phyloP scores from a whole-genome alignment of 306 rosid genomes.

The Vigna hirtella region DNA sequence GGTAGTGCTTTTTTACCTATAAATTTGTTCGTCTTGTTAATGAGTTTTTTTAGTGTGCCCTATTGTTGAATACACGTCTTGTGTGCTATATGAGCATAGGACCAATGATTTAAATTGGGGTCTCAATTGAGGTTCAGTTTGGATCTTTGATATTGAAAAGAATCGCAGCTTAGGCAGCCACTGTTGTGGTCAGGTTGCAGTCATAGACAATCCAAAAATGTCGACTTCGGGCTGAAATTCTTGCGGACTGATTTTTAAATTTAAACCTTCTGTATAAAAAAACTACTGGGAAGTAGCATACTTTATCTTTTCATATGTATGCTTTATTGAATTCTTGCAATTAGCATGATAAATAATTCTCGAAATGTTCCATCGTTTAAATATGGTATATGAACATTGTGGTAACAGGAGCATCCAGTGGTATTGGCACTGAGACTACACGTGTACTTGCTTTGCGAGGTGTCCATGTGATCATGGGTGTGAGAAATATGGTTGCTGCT shows the following conservation, averaged over 20 bases:
- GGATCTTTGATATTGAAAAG: neutral
- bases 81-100: slow-evolving; percentile 3
- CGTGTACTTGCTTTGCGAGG: slow-evolving; percentile 93
- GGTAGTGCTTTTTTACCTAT: neutral
- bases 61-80: slow-evolving; percentile 31
- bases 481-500: slow-evolving; percentile 71
- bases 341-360: slow-evolving; percentile 6
- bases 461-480: slow-evolving; percentile 85
- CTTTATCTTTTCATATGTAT: neutral
- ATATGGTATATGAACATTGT: slow-evolving; percentile 39
- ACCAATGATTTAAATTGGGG: neutral
- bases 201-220: neutral
- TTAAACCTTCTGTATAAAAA: neutral
- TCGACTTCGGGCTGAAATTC: neutral
- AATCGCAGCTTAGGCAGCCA: neutral
- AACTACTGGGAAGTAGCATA: slow-evolving; percentile 12
- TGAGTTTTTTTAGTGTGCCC: neutral
- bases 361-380: slow-evolving; percentile 15
- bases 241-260: neutral
- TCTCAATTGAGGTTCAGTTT: neutral
- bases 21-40: slow-evolving; percentile 1
- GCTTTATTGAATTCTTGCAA: slow-evolving; percentile 25
- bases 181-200: neutral
- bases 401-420: slow-evolving; percentile 87
- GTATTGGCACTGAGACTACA: slow-evolving; percentile 85